Base-by-base conservation (phyloP, 2,329 filamentous ascomycete genomes). In the Apiospora hydei region DNA sequence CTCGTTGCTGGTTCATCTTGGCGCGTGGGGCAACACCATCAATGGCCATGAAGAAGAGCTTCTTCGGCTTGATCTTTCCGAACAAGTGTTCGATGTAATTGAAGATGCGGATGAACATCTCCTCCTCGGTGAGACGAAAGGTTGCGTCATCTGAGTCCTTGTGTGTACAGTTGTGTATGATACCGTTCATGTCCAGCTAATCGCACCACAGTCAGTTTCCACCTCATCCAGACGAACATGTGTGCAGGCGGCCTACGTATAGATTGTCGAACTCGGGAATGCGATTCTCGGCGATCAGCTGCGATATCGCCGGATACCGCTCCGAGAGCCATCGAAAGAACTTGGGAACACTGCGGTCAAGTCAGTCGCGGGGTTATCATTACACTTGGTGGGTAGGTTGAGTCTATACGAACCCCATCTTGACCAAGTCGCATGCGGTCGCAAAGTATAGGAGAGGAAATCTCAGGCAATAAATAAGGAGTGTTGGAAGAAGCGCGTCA, bases 31-130 rank as follows among this genome's bases (percentile, higher is more conserved):
- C 96, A 74, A 99, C 97, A 78, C 96, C 96, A 80, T 99, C 96
- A 76, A 99, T 96, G 69, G 96, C 97, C 96, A 99, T 99, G 87
- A 98, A 99, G 85, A 99, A 99, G 47, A 99, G 89, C 86, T 98
- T 92, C 84, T 98, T 96, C 16, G 96, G 96, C 83, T 98, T 98
- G 81, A 99, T 99, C 84, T 98, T 99, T 78, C 96, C 95, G 83
- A 97, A 99, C 70, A 99, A 84, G 85, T 99, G 96, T 83, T 99
- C 96, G 76, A 99, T 99, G 83, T 99, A 99, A 84, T 98, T 98
- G 90, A 99, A 99, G 79, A 99, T 99, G 72, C 95, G 93, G 77
- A 99, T 98, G 81, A 99, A 99, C 96, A 99, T 99, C 83, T 98
- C 94, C 82, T 99, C 96, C 82, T 99, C 97, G 72, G 93, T 96